Base-by-base conservation (phyloP, 345 rosid species). In the Eucalyptus dawsonii region DNA sequence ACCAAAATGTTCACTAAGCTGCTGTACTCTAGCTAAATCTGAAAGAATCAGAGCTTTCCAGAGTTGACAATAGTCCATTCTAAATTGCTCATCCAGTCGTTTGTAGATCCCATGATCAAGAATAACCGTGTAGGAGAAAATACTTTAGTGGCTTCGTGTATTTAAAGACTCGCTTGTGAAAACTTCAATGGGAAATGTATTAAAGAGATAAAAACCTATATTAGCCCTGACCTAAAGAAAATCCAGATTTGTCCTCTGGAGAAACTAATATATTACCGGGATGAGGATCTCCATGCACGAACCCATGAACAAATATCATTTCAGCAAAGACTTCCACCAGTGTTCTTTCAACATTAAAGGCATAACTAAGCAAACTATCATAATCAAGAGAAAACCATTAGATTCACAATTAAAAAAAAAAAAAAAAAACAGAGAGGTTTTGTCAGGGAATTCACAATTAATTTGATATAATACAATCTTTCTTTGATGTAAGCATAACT, bases 31-130 rank as follows among this genome's bases (percentile, higher is more conserved):
- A 31, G 92, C 89, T 0, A 96, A 95, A 93, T 97, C 98, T 56
- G 91, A 94, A 91, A 95, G 93, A 93, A 97, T 95, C 91, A 96
- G 87, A 90, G 97, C 98, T 90, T 95, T 94, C 99, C 99, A 97
- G n/a, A 97, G 94, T 88, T 91, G 93, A 90, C 99, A 97, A 90
- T 95, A 97, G 86, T 96, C 94, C 25, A 37, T 88, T 88, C 98
- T 95, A 89, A 95, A 97, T 91, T 87, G 91, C 88, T 96, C 97
- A 91, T 96, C 96, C 93, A 97, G 91, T 50, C 94, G 93, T 92
- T 93, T 96, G 91, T 93, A 96, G 93, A 95, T 92, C 89, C 99
- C 99, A 88, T 96, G 97, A 88, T 97, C 99, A 62, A 97, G 91
- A 91, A 97, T 93, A 91, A 96, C 99, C 96, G 91, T 90, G 58